These are phyloP conservation scores for Aspergillus asperescens DNA, from an alignment of 495 filamentous ascomycete species.

Conservation along the genomic window DNA sequence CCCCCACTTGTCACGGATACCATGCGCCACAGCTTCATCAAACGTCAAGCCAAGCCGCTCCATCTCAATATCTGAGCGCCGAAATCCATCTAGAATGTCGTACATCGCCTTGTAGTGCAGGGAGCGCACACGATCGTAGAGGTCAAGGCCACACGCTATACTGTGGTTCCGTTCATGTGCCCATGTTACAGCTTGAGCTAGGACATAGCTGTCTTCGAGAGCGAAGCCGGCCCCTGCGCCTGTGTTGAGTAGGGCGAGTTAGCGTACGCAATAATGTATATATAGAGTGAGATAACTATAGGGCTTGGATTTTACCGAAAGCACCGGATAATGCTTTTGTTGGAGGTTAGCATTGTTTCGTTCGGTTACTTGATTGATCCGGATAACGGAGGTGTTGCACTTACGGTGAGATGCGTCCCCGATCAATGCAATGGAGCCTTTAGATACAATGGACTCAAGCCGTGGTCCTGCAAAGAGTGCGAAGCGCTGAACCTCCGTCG, in stretches of 20 bases:
- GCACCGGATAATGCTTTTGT: conserved; percentile 23
- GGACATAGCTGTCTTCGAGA: conserved; percentile 53
- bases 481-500: conserved; percentile 21
- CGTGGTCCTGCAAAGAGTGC: conserved; percentile 22
- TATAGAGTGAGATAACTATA: conserved; percentile 1
- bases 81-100: conserved; percentile 16
- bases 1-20: conserved; percentile 9
- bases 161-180: conserved; percentile 5
- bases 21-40: conserved; percentile 9
- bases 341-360: background rate
- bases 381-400: background rate
- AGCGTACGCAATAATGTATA: background rate
- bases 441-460: conserved; percentile 9
- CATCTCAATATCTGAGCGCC: background rate
- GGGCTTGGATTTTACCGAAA: conserved; percentile 13
- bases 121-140: conserved; percentile 21
- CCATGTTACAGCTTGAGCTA: conserved; percentile 32
- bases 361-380: background rate
- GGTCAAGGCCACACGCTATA: conserved; percentile 12
- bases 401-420: conserved; percentile 29
- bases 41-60: background rate
- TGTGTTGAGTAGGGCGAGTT: background rate
- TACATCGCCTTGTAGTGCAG: conserved; percentile 26
- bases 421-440: conserved; percentile 18
- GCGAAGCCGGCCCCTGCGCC: conserved; percentile 58